Percentiles rank a stretch among this genome's conserved stretches.
phyloP scores from a whole-genome alignment of 352 stramenopile genomes.

The Phytophthora constricta region DNA sequence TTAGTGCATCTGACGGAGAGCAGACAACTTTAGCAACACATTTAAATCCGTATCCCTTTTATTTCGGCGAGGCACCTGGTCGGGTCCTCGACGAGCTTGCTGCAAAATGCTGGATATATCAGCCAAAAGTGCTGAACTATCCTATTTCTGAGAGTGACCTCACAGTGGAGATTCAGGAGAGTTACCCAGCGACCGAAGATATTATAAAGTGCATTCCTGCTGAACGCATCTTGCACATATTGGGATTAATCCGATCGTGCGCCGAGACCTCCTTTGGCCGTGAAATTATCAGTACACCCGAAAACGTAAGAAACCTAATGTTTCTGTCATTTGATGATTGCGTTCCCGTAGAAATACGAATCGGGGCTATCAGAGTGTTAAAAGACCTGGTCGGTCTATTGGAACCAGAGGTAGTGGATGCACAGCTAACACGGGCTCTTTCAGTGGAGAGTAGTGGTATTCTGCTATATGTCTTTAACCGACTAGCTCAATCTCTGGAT shows the following conservation, averaged over 20 bases:
- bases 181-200: conserved; percentile 39
- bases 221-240: conserved; percentile 69
- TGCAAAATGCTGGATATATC: conserved; percentile 68
- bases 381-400: conserved; percentile 49
- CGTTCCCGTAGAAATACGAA: conserved; percentile 57
- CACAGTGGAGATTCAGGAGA: conserved; percentile 56
- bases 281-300: conserved; percentile 55
- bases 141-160: conserved; percentile 60
- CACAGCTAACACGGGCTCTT: conserved; percentile 41
- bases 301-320: conserved; percentile 71
- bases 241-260: conserved; percentile 71
- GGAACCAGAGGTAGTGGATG: conserved; percentile 41
- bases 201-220: conserved; percentile 36
- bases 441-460: conserved; percentile 32
- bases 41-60: conserved; percentile 73
- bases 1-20: conserved; percentile 19
- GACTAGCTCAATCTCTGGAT: conserved; percentile 42
- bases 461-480: conserved; percentile 45
- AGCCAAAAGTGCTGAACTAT: conserved; percentile 57
- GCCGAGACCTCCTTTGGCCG: conserved; percentile 59
- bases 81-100: conserved; percentile 55
- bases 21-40: conserved; percentile 14
- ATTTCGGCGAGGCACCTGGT: conserved; percentile 67
- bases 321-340: conserved; percentile 57
- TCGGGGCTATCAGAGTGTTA: conserved; percentile 53